These are phyloP conservation scores for Cornus kousa DNA, from an alignment of 148 eudicot species.

Conservation along the genomic window DNA sequence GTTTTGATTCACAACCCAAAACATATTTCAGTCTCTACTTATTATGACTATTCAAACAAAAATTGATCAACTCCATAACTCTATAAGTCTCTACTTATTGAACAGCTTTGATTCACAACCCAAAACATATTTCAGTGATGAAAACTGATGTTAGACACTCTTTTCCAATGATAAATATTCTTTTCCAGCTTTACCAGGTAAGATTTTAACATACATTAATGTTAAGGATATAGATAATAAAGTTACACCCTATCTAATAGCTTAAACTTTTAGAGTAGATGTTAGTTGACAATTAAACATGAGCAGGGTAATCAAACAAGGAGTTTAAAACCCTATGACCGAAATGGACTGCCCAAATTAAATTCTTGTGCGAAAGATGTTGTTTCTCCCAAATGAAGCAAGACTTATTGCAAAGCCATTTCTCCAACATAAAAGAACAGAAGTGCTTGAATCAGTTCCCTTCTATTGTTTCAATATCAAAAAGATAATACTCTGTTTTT, in stretches of 20 bases:
- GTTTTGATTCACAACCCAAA: background rate
- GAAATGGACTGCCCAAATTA: no score
- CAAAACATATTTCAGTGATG: background rate
- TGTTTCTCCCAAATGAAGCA: background rate
- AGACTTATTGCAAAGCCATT: background rate
- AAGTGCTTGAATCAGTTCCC: background rate
- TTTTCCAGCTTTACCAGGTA: background rate
- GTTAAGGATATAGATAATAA: no score
- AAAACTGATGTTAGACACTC: background rate
- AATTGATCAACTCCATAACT: background rate
- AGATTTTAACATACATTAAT: no score
- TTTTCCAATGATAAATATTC: background rate
- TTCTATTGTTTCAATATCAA: no score
- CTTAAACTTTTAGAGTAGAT: no score
- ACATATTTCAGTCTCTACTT: background rate
- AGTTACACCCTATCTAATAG: no score
- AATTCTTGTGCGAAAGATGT: background rate
- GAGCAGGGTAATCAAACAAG: background rate
- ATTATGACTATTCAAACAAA: background rate
- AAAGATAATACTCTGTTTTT: no score
- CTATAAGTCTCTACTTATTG: background rate
- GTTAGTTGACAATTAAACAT: background rate
- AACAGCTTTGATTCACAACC: background rate
- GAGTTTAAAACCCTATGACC: background rate
- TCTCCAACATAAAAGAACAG: background rate